Evolutionary conservation across 768 basidiomycete genomes (phyloP), one percentile per base, ranked within the genome.

Genomic region (Lactifluus pinguis): DNA sequence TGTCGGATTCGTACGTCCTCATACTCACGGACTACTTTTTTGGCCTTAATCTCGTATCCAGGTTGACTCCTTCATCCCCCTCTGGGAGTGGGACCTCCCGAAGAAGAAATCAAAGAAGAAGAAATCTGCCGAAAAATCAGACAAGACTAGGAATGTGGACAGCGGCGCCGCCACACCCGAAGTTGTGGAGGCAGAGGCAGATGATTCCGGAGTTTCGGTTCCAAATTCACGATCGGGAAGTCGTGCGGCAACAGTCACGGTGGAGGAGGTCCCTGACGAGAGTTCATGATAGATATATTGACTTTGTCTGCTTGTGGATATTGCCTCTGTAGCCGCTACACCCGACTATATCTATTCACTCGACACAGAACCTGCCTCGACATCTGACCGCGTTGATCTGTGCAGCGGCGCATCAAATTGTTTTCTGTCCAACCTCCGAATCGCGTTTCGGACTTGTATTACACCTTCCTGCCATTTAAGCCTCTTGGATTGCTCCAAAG

Each of bases 51-150:
- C 36, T 7, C 44, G 13, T 42, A 5, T 47, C n/a, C 68, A 98
- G 95, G 83, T 99, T 59, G 97, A 98, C 49, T 97, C 94, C 2
- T 99, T 98, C 75, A 89, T 95, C 67, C 97, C 97, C 19, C 72
- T 90, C 19, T 99, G 92, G 90, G 95, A 92, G 68, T 99, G 95
- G 93, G 95, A 98, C 69, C 63, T 92, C 30, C 85, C 83, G 1
- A 83, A 84, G 69, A 87, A 85, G 76, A 78, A 76, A 55, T 73
- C 76, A 36, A 87, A 85, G 76, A 83, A 77, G 76, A 83, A 77
- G 75, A 83, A 82, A 69, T 61, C 60, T 39, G 74, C 72, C 15
- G 81, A 83, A 60, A 83, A 83, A 68, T 76, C 73, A 62, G 78
- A 79, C 50, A 76, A 75, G 4, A 65, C 66, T 6, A 77, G 75